Base-by-base conservation (phyloP, 805 yeast species). In the Ogataea henricii region DNA sequence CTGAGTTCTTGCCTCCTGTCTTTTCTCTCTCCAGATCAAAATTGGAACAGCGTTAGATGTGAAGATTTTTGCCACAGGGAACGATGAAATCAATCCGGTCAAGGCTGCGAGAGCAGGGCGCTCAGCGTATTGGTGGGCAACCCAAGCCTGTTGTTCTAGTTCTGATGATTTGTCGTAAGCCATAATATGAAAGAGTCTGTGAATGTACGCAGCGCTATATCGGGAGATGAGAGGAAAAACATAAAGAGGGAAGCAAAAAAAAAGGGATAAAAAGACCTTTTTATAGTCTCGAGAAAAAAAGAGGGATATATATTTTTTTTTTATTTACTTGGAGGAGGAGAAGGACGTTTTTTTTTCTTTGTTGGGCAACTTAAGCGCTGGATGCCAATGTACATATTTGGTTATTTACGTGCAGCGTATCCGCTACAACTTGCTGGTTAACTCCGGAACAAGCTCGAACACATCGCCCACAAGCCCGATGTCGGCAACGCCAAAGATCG, bases 401-500 rank as follows among this genome's bases (percentile, higher is more conserved):
- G 6, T 30, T 30, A 16, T n/a, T 14, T 30, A 30, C 34, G 27
- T 20, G 12, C 3, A 25, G 16, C 3, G 17, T 30, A 12, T 40
- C 36, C 33, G 14, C 34, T 27, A 77, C 52, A 89, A 66, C 71
- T 90, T 89, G 53, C 79, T 75, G 40, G 96, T 87, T 56, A 92
- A 74, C 71, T 94, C 96, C n/a, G 99, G 98, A 38, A 92, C 81
- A 35, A 85, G 79, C 57, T 87, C 88, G 57, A 83, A 87, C 53
- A 91, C 72, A 60, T 94, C 99, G 18, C 94, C 97, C 40, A 89
- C 94, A 46, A 94, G 71, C 4, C 96, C 95, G 51, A 85, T 72
- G 68, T 94, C 98, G 14, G 98, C 94, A 44, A 86, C 81, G 58
- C 87, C 89, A 76, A 89, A 91, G 42, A 92, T 89, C 2, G 99